Evolutionary conservation across 139 green algal genomes (phyloP), one percentile per base, ranked within the genome.

Genomic region (Picochlorum sp.): DNA sequence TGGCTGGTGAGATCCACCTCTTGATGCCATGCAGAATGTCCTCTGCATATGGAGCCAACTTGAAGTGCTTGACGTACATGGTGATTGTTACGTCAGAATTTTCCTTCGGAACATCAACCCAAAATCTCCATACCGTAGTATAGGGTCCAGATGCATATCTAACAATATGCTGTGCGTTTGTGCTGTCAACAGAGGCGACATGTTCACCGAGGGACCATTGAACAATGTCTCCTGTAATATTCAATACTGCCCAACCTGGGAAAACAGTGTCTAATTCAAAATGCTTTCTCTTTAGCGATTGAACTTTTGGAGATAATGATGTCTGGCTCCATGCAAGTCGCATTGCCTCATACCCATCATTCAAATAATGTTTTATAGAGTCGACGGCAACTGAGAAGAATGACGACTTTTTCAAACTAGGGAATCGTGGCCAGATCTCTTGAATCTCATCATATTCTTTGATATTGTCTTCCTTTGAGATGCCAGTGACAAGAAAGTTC

Each of bases 151-250:
- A 69, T 14, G 73, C 68, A 64, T 69, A 82, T 18, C 75, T 57
- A 9, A 76, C 73, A 30, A 81, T 73, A 51, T 80, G 66, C 18
- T 26, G 26, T 13, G 15, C 58, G 5, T 18, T 32, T 23, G 23
- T 59, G 28, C 23, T 20, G 13, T 57, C 20, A 26, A 16, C 26
- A 10, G 16, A 21, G 2, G 74, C 69, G 56, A 75, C 44, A 8
- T 14, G 32, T 4, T 75, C 45, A 20, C 54, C 50, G 7, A 80
- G 58, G 13, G 70, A 77, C 77, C 74, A 83, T 13, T 10, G 61
- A 24, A 58, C 16, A 24, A 83, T 44, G 15, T 49, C 7, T 2
- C 77, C 77, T 8, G 70, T 79, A 21, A 82, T 57, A 64, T 82
- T 82, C 62, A 83, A 18, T 4, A 75, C 70, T 9, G 69, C 77